Percentiles rank a stretch among this genome's conserved stretches.
Conservation (phyloP, 306 rosid genomes). For the Trifolium subterraneum region DNA sequence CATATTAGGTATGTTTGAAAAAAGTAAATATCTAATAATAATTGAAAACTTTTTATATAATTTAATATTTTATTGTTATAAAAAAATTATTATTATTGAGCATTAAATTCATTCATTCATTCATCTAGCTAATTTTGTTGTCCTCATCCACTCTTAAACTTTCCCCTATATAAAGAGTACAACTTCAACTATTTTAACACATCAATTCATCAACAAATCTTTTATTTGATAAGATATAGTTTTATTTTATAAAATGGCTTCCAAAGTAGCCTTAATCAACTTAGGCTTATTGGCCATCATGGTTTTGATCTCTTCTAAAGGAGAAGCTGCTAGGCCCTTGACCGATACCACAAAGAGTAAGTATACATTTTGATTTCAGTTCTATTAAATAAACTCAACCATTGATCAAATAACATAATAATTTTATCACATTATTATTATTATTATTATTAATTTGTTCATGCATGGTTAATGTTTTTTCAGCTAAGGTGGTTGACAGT, state of each 20-base stretch:
- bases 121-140: neutral
- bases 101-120: neutral
- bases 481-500: neutral
- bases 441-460: neutral
- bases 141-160: neutral
- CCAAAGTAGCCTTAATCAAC: slow-evolving; percentile 18
- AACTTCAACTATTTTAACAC: neutral
- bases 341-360: neutral
- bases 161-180: slow-evolving; percentile 26
- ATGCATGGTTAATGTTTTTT: neutral
- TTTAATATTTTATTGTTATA: neutral
- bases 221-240: neutral
- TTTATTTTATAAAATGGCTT: slow-evolving; percentile 42
- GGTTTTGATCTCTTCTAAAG: slow-evolving; percentile 11
- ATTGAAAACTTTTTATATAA: neutral
- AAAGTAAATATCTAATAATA: too few species aligned
- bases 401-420: neutral
- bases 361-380: neutral
- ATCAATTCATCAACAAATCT: neutral
- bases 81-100: neutral
- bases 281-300: slow-evolving; percentile 41
- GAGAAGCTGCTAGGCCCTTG: slow-evolving; percentile 36
- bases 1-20: too few species aligned
- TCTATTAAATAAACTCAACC: neutral
- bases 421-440: neutral